A percentile compares a stretch with the other conserved stretches of the same genome.
Evolutionary conservation across 306 rosid genomes (phyloP).

Genomic region (Delonix regia): DNA sequence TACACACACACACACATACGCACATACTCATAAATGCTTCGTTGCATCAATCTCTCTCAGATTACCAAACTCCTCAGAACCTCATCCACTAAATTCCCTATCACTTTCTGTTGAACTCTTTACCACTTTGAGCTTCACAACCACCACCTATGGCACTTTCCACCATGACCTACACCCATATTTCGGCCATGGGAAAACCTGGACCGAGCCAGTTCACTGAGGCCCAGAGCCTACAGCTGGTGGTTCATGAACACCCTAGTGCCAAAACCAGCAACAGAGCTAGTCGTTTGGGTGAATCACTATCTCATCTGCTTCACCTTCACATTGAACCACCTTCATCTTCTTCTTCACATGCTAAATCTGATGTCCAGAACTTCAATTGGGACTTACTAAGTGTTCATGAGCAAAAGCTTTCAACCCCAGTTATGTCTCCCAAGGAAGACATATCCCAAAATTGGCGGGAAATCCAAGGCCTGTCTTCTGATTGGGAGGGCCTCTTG

Average conservation of each 20-base stretch:
- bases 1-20: no score
- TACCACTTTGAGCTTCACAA: not conserved
- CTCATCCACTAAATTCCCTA: not conserved
- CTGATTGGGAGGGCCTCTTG: slow-evolving; percentile 48
- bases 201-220: not conserved
- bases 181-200: slow-evolving; percentile 19
- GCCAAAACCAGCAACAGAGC: slow-evolving; percentile 34
- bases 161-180: slow-evolving; percentile 27
- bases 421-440: slow-evolving; percentile 62
- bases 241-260: slow-evolving; percentile 28
- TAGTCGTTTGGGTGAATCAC: slow-evolving; percentile 51
- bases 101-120: not conserved
- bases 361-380: not conserved
- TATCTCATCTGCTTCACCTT: slow-evolving; percentile 54
- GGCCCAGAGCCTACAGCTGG: slow-evolving; percentile 38
- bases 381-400: slow-evolving; percentile 3
- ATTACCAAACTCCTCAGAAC: not conserved
- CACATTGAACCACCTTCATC: slow-evolving; percentile 45
- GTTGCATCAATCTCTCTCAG: not conserved
- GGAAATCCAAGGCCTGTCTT: slow-evolving; percentile 52
- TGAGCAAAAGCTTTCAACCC: slow-evolving; percentile 49
- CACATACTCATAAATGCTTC: not conserved
- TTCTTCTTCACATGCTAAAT: slow-evolving; percentile 7
- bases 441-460: slow-evolving; percentile 55
- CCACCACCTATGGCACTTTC: slow-evolving; percentile 40